A percentile compares a stretch with the other conserved stretches of the same genome.
Conservation (phyloP, 345 rosid genomes). For the Acer yangbiense region DNA sequence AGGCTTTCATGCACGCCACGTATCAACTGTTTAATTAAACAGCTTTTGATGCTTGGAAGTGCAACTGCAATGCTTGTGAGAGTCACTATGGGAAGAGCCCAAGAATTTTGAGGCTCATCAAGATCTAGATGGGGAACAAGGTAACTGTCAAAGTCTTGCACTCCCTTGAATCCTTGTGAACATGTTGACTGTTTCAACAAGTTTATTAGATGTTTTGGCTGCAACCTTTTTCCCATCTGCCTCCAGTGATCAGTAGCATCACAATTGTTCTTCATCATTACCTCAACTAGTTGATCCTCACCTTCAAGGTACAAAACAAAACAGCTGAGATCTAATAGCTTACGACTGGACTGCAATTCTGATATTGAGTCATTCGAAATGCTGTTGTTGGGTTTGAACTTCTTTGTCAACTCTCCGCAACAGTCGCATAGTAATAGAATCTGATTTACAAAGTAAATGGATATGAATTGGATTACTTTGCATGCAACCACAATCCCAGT, state of each 20-base stretch:
- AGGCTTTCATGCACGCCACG: constrained; percentile 63
- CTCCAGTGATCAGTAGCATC: constrained; percentile 66
- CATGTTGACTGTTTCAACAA: constrained; percentile 47
- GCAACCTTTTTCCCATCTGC: constrained; percentile 48
- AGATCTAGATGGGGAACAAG: constrained; percentile 47
- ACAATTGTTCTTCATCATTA: constrained; percentile 60
- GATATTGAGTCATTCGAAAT: constrained; percentile 41
- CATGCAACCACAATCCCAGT: constrained; percentile 62
- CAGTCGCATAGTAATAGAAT: constrained; percentile 34
- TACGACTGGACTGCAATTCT: constrained; percentile 28
- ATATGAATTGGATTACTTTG: constrained; percentile 58
- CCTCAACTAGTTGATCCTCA: constrained; percentile 59
- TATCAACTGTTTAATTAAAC: constrained; percentile 38
- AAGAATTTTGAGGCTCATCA: constrained; percentile 71
- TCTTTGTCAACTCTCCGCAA: constrained; percentile 26
- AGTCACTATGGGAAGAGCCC: constrained; percentile 86
- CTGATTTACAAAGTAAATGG: constrained; percentile 45
- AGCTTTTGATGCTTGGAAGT: constrained; percentile 47
- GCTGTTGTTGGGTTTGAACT: constrained; percentile 25
- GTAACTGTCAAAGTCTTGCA: constrained; percentile 57
- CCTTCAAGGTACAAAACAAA: constrained; percentile 89
- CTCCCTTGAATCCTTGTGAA: constrained; percentile 57
- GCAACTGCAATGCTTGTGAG: constrained; percentile 70
- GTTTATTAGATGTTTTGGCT: constrained; percentile 57
- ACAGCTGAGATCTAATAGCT: constrained; percentile 47